Conservation (phyloP, 1,284 basidiomycete genomes). For the Clitocybe nebularis region DNA sequence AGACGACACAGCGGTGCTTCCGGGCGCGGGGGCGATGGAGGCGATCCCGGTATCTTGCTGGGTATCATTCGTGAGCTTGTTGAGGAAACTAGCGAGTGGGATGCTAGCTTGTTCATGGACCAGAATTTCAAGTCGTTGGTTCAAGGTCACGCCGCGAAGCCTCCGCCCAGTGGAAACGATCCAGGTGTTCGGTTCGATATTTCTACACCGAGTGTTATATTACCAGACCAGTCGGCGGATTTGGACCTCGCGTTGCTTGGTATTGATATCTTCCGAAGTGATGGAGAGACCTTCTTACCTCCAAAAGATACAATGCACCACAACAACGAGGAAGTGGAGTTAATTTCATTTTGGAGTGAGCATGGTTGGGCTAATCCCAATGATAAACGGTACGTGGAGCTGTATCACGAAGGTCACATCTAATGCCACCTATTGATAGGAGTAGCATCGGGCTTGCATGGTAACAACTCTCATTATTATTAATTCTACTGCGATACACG, state of each 20-base stretch:
- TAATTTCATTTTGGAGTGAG: conserved; percentile 10
- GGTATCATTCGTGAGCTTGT: conserved; percentile 43
- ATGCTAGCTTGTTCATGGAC: conserved; percentile 40
- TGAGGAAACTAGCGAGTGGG: conserved; percentile 45
- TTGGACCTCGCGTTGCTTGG: conserved; percentile 14
- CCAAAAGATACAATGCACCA: conserved; percentile 1
- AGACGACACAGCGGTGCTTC: neutral
- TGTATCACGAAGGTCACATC: too few relatives aligned
- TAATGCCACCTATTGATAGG: too few relatives aligned
- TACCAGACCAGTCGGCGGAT: conserved; percentile 6
- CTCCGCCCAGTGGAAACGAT: conserved; percentile 24
- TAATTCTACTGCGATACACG: too few relatives aligned
- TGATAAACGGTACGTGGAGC: conserved; percentile 7
- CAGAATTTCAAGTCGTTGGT: conserved; percentile 42
- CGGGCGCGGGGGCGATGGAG: conserved; percentile 15
- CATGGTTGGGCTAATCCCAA: conserved; percentile 2
- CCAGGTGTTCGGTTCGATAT: conserved; percentile 1
- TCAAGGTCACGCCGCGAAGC: too few relatives aligned
- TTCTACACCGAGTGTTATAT: neutral
- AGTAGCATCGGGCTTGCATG: too few relatives aligned
- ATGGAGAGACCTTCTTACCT: conserved; percentile 10
- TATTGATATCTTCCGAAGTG: conserved; percentile 15
- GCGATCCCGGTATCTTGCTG: conserved; percentile 30
- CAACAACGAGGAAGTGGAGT: neutral
- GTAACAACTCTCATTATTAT: too few relatives aligned